Evolutionary conservation across 495 filamentous ascomycete species (phyloP).

Genomic region (Lindgomyces ingoldianus): DNA sequence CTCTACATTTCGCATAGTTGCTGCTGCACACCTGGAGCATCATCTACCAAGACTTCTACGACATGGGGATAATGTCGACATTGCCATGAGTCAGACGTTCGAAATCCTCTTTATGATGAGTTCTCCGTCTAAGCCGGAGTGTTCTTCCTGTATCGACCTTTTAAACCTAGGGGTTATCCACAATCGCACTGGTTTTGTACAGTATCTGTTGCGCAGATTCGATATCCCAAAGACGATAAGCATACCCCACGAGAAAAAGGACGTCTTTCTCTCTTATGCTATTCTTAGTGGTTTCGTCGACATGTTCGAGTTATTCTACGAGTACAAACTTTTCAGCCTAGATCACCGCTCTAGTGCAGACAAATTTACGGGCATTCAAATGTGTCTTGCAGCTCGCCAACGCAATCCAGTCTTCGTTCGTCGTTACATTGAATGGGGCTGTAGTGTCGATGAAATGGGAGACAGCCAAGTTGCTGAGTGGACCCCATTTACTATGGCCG

Average conservation of each 20-base stretch:
- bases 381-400: constrained; percentile 1
- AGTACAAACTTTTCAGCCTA: not conserved
- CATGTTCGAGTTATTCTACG: not conserved
- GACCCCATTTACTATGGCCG: constrained; percentile 6
- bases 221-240: not conserved
- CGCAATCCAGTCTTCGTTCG: not conserved
- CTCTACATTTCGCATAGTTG: not conserved
- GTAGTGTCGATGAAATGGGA: constrained; percentile 5
- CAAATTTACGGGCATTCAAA: constrained; percentile 7
- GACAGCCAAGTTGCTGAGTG: not conserved
- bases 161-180: not conserved
- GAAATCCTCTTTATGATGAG: not conserved
- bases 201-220: not conserved
- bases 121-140: not conserved
- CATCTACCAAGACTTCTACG: not conserved
- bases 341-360: not conserved
- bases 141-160: not conserved
- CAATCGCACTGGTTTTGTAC: not conserved
- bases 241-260: not conserved
- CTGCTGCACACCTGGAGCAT: not conserved
- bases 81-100: constrained; percentile 9
- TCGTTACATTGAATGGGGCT: constrained; percentile 1
- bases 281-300: not conserved
- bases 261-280: not conserved
- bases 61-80: not conserved